Conservation (phyloP, 352 stramenopile genomes). For the Phytophthora hibernalis region DNA sequence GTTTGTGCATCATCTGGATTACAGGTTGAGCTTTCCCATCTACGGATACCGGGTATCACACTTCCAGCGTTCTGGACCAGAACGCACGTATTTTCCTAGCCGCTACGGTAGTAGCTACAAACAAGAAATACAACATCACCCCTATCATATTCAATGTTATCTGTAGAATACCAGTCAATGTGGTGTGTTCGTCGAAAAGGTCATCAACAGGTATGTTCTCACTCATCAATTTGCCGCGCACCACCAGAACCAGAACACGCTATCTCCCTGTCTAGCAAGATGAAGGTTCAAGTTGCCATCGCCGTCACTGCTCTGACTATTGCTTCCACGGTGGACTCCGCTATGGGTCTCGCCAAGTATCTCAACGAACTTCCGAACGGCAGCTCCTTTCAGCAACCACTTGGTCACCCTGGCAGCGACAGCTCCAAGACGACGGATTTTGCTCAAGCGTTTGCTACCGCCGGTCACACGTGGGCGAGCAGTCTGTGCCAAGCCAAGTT, state of each 20-base stretch:
- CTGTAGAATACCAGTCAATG: conserved; percentile 12
- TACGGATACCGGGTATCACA: conserved; percentile 15
- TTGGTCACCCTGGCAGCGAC: conserved; percentile 45
- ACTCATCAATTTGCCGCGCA: conserved; percentile 29
- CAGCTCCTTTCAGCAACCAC: conserved; percentile 34
- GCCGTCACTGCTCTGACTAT: conserved; percentile 16
- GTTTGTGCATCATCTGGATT: conserved; percentile 5
- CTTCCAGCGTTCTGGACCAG: no score
- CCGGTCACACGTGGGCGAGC: conserved; percentile 37
- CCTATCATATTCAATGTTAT: conserved; percentile 23
- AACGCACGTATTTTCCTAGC: conserved; percentile 3
- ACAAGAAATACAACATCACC: not conserved
- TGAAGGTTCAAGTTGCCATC: conserved; percentile 26
- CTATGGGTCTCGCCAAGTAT: conserved; percentile 36
- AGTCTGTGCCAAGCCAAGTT: conserved; percentile 46
- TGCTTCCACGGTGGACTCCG: conserved; percentile 19
- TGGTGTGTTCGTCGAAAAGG: not conserved
- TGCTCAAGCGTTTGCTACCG: conserved; percentile 39
- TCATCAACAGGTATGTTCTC: not conserved
- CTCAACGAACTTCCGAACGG: conserved; percentile 52
- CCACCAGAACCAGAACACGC: conserved; percentile 14
- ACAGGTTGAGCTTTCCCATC: conserved; percentile 17
- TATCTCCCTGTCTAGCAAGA: no score
- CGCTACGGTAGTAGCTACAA: not conserved
- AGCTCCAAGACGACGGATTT: conserved; percentile 45